Percentiles rank a stretch among this genome's conserved stretches.
Conservation (phyloP, 345 rosid species). For the Euphorbia peplus region DNA sequence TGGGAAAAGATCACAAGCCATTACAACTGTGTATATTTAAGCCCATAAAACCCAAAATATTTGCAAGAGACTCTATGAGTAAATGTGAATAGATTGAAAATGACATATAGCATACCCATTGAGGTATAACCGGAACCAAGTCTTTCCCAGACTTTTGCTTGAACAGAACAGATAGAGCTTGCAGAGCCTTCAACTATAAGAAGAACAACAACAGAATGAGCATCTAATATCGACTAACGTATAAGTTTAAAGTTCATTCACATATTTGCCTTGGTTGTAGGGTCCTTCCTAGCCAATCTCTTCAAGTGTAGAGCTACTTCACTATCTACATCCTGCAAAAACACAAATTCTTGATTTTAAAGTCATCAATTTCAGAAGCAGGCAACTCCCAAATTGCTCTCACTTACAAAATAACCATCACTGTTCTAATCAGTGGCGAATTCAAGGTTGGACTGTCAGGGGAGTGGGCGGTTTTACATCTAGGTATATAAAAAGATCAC, state of each 20-base stretch:
- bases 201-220: background rate
- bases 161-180: conserved; percentile 54
- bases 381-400: background rate
- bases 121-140: conserved; percentile 61
- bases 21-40: background rate
- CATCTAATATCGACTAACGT: too few species aligned
- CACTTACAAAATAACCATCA: background rate
- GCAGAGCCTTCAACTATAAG: conserved; percentile 83
- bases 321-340: conserved; percentile 65
- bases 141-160: conserved; percentile 78
- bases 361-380: too few species aligned
- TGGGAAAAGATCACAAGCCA: background rate
- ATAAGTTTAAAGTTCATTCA: background rate
- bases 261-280: conserved; percentile 68
- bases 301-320: conserved; percentile 82
- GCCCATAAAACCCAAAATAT: background rate
- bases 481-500: too few species aligned
- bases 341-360: background rate
- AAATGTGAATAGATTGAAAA: background rate
- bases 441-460: too few species aligned
- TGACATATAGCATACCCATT: conserved; percentile 59
- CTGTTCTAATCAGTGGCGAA: too few species aligned
- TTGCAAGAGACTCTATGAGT: background rate
- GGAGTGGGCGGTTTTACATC: too few species aligned
- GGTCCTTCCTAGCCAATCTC: conserved; percentile 84